Evolutionary conservation across 2,329 filamentous ascomycete genomes (phyloP), one percentile per base, ranked within the genome.

Genomic region (Xylaria sp.): DNA sequence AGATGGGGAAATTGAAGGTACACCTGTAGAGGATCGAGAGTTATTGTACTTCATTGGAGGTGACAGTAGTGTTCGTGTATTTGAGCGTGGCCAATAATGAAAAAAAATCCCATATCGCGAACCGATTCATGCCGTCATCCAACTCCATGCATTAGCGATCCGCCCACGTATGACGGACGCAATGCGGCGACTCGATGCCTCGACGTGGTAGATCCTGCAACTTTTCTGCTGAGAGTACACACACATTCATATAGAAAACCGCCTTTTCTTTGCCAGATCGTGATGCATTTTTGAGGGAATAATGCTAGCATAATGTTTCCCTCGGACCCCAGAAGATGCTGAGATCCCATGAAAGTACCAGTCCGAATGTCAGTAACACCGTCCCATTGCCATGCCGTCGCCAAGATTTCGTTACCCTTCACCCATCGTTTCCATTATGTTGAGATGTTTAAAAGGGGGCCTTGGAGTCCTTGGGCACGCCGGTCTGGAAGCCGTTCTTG

Each of bases 401-500:
- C 77, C 65, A 32, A 71, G 67, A 50, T 62, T 76, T 77, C 76
- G 72, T 76, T 74, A 69, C 75, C 77, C 76, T 79, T 75, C 79
- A 79, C 66, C 69, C 66, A 76, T 80, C 72, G 79, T 75, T 81
- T 64, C 42, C 72, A 60, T 71, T 72, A 65, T 50, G 27, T 47
- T 44, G 63, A 59, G 61, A 57, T 44, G 60, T 69, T 73, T 72
- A 74, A 65, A 73, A 73, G n/a, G 91, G 91, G 78, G 94, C 87
- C 81, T 91, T 69, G 63, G 78, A 76, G 65, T 78, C 92, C 88
- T 97, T 94, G 82, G 94, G 94, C 78, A 88, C 84, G 82, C 96
- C 96, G 78, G 86, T 90, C 88, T 93, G 95, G 93, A 99, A 99
- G 79, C 94, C 94, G 87, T 99, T 99, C 89, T 92, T 93, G 91